A percentile compares a stretch with the other conserved stretches of the same genome.
These are phyloP conservation scores for Tranzscheliella williamsii DNA, from an alignment of 1,284 basidiomycete genomes.

Conservation along the genomic window DNA sequence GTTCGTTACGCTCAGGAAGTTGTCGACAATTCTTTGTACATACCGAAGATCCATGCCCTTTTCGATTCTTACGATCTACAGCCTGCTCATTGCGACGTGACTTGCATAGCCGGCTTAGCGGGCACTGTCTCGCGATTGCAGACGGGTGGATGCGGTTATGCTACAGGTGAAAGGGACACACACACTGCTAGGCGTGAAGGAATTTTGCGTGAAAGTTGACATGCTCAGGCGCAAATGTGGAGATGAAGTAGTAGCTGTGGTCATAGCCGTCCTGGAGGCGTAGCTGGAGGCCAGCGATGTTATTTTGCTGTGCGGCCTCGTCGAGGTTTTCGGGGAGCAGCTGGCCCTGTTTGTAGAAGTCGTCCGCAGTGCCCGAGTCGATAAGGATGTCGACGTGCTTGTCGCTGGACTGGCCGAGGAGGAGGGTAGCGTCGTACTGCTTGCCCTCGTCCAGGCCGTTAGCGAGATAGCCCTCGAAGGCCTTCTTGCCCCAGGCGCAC, in stretches of 20 bases:
- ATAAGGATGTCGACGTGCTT: constrained; percentile 47
- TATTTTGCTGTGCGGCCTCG: constrained; percentile 73
- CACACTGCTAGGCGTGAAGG: constrained; percentile 41
- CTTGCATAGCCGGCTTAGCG: too few relatives aligned
- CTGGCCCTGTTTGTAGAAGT: constrained; percentile 83
- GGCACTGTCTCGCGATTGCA: too few relatives aligned
- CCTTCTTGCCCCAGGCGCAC: constrained; percentile 89
- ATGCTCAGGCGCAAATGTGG: constrained; percentile 67
- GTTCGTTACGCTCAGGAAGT: too few relatives aligned
- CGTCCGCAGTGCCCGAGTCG: constrained; percentile 72
- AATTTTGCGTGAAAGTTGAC: constrained; percentile 56
- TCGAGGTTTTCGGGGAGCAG: constrained; percentile 78
- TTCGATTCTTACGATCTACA: too few relatives aligned
- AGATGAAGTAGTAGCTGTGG: constrained; percentile 70
- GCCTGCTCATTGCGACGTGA: too few relatives aligned
- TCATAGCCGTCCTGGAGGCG: constrained; percentile 87
- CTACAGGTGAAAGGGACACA: too few relatives aligned
- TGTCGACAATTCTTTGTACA: too few relatives aligned
- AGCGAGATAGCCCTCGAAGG: constrained; percentile 82
- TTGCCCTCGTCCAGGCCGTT: constrained; percentile 75
- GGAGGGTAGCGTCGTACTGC: constrained; percentile 81
- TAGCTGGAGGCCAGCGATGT: constrained; percentile 76
- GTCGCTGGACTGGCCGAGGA: constrained; percentile 71
- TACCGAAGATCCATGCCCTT: too few relatives aligned
- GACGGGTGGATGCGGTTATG: too few relatives aligned